Conservation (phyloP, 2,329 filamentous ascomycete species). For the Neurospora sp. region DNA sequence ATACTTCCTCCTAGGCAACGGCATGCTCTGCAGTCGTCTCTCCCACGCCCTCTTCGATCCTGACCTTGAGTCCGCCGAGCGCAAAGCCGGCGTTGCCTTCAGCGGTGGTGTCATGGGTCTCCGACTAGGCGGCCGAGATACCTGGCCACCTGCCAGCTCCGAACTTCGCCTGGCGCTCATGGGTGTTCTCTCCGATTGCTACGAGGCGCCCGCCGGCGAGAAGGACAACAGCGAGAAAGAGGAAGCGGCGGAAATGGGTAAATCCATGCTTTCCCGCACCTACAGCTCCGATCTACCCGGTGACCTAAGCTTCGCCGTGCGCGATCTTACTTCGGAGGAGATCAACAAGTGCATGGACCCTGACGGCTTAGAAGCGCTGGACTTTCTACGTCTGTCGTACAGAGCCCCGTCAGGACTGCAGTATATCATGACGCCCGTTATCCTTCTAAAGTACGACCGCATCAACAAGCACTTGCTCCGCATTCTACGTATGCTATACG, state of each 20-base stretch:
- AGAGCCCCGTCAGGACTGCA: conserved; percentile 63
- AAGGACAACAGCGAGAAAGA: conserved; percentile 3
- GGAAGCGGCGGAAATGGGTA: conserved; percentile 14
- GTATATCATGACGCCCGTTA: conserved; percentile 59
- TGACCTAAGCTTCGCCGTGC: conserved; percentile 72
- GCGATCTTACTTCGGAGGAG: conserved; percentile 68
- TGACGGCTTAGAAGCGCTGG: conserved; percentile 75
- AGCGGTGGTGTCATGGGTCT: conserved; percentile 70
- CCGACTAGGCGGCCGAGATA: conserved; percentile 68
- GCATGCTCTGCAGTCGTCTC: conserved; percentile 70
- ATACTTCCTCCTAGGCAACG: conserved; percentile 79
- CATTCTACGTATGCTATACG: conserved; percentile 68
- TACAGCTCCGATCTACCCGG: conserved; percentile 46
- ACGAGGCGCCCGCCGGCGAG: conserved; percentile 26
- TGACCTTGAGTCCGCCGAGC: conserved; percentile 69
- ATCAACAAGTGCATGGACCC: conserved; percentile 78
- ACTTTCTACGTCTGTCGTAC: conserved; percentile 84
- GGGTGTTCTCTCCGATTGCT: conserved; percentile 72
- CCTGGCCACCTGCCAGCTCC: conserved; percentile 89
- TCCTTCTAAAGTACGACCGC: conserved; percentile 72
- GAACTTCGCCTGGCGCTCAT: conserved; percentile 85
- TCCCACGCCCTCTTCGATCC: conserved; percentile 79
- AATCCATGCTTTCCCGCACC: conserved; percentile 14
- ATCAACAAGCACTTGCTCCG: conserved; percentile 75
- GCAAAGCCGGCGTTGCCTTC: conserved; percentile 57